These are phyloP conservation scores for Boletus coccyginus DNA, from an alignment of 768 basidiomycete genomes.

Conservation along the genomic window DNA sequence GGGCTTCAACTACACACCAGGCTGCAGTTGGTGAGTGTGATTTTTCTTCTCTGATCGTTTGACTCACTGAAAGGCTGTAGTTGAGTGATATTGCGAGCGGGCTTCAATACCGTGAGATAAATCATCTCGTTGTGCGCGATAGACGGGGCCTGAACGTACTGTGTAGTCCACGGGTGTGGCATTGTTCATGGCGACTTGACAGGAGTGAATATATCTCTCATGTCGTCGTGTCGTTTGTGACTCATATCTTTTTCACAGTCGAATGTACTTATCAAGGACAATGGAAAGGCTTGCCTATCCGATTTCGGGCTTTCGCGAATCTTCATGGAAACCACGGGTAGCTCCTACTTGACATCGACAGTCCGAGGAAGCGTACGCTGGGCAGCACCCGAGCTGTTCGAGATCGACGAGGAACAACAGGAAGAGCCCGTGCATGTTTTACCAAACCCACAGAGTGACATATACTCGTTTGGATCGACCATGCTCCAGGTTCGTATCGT, in stretches of 20 bases:
- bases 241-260: constrained; percentile 19
- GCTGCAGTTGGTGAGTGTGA: constrained; percentile 17
- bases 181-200: constrained; percentile 47
- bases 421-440: constrained; percentile 7
- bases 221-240: not conserved
- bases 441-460: constrained; percentile 34
- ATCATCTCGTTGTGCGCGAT: not conserved
- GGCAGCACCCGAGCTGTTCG: constrained; percentile 44
- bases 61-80: constrained; percentile 5
- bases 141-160: not conserved
- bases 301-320: constrained; percentile 38
- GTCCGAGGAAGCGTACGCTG: constrained; percentile 47
- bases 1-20: constrained; percentile 1
- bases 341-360: constrained; percentile 27
- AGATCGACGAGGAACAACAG: constrained; percentile 25
- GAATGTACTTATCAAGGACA: constrained; percentile 35
- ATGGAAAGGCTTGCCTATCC: constrained; percentile 30
- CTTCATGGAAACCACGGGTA: constrained; percentile 21
- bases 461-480: constrained; percentile 41
- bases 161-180: constrained; percentile 17
- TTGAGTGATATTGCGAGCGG: constrained; percentile 20
- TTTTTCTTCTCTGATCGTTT: not conserved
- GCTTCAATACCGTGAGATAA: constrained; percentile 20
- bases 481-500: constrained; percentile 26
- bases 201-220: constrained; percentile 29